Percentiles rank a stretch among this genome's conserved stretches.
phyloP scores from a whole-genome alignment of 768 basidiomycete genomes.

The Psilocybe cyanescens region DNA sequence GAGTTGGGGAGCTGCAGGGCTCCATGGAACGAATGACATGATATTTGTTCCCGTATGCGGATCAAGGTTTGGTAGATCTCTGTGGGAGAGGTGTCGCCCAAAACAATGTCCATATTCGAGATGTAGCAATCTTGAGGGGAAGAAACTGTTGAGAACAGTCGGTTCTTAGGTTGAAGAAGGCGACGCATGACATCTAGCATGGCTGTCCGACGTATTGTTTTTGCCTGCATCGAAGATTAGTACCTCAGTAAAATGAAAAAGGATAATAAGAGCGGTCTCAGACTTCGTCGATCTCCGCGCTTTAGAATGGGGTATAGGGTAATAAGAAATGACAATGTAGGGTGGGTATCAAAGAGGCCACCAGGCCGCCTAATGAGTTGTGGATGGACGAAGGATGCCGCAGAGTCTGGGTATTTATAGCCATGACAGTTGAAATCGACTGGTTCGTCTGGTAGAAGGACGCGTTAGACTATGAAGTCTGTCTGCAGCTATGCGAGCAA shows the following conservation, averaged over 20 bases:
- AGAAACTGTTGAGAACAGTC: conserved; percentile 92
- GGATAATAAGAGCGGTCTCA: conserved; percentile 14
- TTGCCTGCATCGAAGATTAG: conserved; percentile 58
- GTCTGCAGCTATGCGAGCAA: conserved; percentile 92
- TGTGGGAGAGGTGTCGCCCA: conserved; percentile 66
- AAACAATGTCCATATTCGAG: conserved; percentile 97
- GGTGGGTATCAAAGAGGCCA: conserved; percentile 95
- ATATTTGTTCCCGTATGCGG: conserved; percentile 95
- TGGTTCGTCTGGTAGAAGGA: conserved; percentile 94
- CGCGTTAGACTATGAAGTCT: conserved; percentile 83
- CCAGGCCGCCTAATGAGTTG: conserved; percentile 96
- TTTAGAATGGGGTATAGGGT: conserved; percentile 97
- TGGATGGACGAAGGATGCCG: conserved; percentile 99
- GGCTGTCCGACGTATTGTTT: conserved; percentile 93
- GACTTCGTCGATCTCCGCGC: conserved; percentile 95
- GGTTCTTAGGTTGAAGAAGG: conserved; percentile 95
- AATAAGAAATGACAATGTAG: conserved; percentile 99
- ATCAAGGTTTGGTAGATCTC: conserved; percentile 97
- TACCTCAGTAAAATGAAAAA: neutral
- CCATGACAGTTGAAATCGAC: conserved; percentile 94
- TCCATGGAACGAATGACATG: conserved; percentile 99
- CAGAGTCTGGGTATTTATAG: conserved; percentile 94
- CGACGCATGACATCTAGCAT: conserved; percentile 99
- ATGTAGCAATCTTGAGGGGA: conserved; percentile 95
- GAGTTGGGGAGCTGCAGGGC: conserved; percentile 97